Base-by-base conservation (phyloP, 2,329 filamentous ascomycete genomes). In the Monascus ruber region DNA sequence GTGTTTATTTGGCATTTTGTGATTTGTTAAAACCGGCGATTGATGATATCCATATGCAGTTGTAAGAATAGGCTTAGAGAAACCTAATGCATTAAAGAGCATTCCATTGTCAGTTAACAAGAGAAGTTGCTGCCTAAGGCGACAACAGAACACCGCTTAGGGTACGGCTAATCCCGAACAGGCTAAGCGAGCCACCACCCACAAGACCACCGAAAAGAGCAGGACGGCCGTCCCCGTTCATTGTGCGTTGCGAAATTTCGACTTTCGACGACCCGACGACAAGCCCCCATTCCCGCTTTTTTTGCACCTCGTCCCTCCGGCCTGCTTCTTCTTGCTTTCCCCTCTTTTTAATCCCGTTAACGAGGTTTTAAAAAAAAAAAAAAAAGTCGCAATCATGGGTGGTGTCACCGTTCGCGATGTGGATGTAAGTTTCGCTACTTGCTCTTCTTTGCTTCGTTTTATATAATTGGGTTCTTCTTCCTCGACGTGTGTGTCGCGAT, bases 321-420 rank as follows among this genome's bases (percentile, higher is more conserved):
- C 17, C 2, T 17, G 17, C 17, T 51, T 52, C 50, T 50, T 51
- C 51, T 53, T 51, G 51, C 53, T 36, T 44, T 33, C 38, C 38
- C 40, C 39, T 47, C 44, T 40, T 42, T 42, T 40, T 37, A 35
- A 11, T 49, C 44, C 28, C 38, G 34, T 42, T 48, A 17, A 17
- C 49, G 48, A 51, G 47, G 47, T 51, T 35, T 38, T 17, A 17
- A 17, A 17, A 17, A 3, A 17, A 17, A 17, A 17, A 17, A 17
- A 17, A 53, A 45, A 56, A 59, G 54, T 60, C 69, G 71, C 69
- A 69, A 78, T 68, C 63, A 80, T 80, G 77, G 72, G 73, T 68
- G 76, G 77, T 66, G 76, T 80, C 64, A 72, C 69, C 60, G 77
- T 80, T 68, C 74, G 75, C 65, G 76, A 79, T 72, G 76, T 80